Evolutionary conservation across 257 asterid genomes (phyloP).

Genomic region (Solanum verrucosum): DNA sequence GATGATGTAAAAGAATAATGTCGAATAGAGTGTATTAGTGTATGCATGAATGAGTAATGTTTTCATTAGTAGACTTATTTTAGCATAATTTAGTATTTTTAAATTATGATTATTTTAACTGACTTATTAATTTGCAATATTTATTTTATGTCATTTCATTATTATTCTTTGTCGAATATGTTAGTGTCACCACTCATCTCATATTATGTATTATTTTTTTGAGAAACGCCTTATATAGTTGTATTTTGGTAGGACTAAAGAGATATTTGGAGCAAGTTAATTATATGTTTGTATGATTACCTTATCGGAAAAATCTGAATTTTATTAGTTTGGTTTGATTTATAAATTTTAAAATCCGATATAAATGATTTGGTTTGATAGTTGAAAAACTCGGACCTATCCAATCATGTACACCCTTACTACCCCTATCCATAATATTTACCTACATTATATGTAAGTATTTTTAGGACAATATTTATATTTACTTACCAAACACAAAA

Average conservation of each 20-base stretch:
- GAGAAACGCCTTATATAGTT: too few species aligned
- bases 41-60: fast-evolving
- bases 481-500: background rate
- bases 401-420: background rate
- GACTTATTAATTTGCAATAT: too few species aligned
- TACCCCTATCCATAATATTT: background rate
- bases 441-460: too few species aligned
- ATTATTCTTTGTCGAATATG: background rate
- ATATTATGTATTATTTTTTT: too few species aligned
- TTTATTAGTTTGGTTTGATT: background rate
- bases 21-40: background rate
- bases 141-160: too few species aligned
- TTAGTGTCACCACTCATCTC: background rate
- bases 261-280: too few species aligned
- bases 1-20: fast-evolving
- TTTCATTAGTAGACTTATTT: too few species aligned
- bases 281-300: background rate
- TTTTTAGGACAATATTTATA: too few species aligned
- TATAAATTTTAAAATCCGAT: fast-evolving
- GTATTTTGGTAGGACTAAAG: too few species aligned
- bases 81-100: background rate
- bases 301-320: fast-evolving
- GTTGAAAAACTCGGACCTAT: background rate
- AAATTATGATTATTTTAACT: too few species aligned
- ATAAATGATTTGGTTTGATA: too few species aligned